Conservation (phyloP, 75 land plant species). For the Cryptomeria japonica region DNA sequence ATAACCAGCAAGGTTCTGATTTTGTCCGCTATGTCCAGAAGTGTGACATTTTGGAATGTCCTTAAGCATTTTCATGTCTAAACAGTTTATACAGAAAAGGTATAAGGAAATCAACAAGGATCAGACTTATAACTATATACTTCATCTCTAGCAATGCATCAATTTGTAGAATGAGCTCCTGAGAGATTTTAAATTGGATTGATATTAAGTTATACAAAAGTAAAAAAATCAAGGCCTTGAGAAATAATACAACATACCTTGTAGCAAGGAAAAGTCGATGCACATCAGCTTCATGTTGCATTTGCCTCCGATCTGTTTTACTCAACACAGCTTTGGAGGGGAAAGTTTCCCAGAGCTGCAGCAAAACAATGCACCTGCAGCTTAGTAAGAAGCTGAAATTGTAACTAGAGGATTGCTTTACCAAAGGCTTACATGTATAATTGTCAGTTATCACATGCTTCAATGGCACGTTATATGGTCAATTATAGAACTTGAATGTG, state of each 20-base stretch:
- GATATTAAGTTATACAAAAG: background rate
- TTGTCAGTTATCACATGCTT: background rate
- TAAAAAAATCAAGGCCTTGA: background rate
- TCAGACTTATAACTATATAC: background rate
- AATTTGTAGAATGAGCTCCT: background rate
- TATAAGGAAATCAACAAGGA: background rate
- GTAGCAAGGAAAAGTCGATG: slow-evolving; percentile 85
- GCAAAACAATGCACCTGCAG: background rate
- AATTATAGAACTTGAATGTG: background rate
- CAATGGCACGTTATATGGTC: background rate
- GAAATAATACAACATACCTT: slow-evolving; percentile 38
- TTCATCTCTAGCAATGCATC: background rate
- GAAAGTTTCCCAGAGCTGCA: background rate
- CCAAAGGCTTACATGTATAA: background rate
- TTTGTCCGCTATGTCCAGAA: background rate
- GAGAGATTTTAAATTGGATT: too few relatives aligned
- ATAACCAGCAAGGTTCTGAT: background rate
- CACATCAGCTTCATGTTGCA: slow-evolving; percentile 86
- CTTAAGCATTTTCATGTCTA: background rate
- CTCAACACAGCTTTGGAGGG: background rate
- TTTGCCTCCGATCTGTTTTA: slow-evolving; percentile 55
- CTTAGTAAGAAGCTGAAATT: background rate
- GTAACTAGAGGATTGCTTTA: background rate
- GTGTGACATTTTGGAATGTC: background rate
- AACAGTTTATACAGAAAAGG: background rate